Evolutionary conservation across 2,329 filamentous ascomycete species (phyloP).

Genomic region (Amphichorda felina): DNA sequence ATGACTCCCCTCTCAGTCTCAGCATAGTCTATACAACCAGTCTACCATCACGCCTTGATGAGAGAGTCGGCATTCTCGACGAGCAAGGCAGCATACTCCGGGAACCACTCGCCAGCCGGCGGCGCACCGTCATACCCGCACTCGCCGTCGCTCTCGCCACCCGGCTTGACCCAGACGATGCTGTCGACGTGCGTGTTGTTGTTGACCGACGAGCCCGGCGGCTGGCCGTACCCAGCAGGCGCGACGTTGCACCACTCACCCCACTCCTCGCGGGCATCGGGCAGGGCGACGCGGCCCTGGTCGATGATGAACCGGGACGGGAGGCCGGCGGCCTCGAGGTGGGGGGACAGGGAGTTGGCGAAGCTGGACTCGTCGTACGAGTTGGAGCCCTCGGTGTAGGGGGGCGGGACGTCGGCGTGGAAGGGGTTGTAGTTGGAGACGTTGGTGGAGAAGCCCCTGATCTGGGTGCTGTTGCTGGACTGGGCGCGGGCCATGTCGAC

Average conservation of each 20-base stretch:
- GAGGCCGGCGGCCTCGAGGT: conserved; percentile 23
- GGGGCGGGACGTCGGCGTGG: conserved; percentile 21
- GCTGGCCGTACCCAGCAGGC: conserved; percentile 24
- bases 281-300: conserved; percentile 25
- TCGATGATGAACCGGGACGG: conserved; percentile 32
- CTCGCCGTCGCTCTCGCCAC: conserved; percentile 28
- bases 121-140: conserved; percentile 25
- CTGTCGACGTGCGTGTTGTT: conserved; percentile 26
- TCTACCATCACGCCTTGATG: no score
- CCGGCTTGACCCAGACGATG: conserved; percentile 32
- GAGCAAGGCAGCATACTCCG: conserved; percentile 26
- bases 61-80: conserved; percentile 26
- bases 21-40: no score
- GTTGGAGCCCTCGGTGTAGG: conserved; percentile 26
- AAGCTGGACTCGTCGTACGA: conserved; percentile 29
- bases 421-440: conserved; percentile 30
- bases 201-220: conserved; percentile 20
- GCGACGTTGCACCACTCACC: conserved; percentile 32
- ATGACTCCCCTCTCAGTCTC: no score
- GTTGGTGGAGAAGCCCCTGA: conserved; percentile 30
- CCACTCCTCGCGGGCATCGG: conserved; percentile 23
- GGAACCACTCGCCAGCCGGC: conserved; percentile 26
- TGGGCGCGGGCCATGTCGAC: conserved; percentile 19
- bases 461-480: conserved; percentile 8
- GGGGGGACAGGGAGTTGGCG: conserved; percentile 21